Base-by-base conservation (phyloP, 345 rosid genomes). In the Ceriops decandra region DNA sequence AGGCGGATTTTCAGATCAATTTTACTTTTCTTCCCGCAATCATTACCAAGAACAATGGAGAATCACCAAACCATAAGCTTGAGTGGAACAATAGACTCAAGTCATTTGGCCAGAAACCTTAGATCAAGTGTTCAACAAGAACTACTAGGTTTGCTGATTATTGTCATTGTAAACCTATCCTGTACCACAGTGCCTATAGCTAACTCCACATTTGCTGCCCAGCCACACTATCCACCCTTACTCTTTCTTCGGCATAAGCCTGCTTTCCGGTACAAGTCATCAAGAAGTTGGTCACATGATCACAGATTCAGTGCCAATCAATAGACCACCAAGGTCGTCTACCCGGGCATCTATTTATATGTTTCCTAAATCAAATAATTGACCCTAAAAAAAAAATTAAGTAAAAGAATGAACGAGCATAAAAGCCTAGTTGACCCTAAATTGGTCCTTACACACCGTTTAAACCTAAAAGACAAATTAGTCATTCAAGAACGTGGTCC, bases 1-100 rank as follows among this genome's bases (percentile, higher is more conserved):
- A 60, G 67, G 31, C 66, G 0, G 28, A 67, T 69, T 49, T 69
- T 51, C 66, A 51, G 46, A 38, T 22, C 31, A 24, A 30, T 58
- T 63, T 62, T 32, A 52, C 11, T 53, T 64, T 63, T 64, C 67
- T 27, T 56, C 59, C 17, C 16, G 19, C 59, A 21, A 56, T 15
- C 59, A 16, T 30, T 16, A 28, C 56, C 56, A 62, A 27, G 35
- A 47, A 9, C n/a, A 63, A 63, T 46, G 16, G 28, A 63, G 21
- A 19, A 17, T 2, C 27, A 9, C 28, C 22, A 47, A 15, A 27
- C 32, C 31, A 24, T 3, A 17, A 5, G 35, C 17, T 20, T 28
- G 13, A 33, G 57, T 63, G 21, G 56, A 30, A 24, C 15, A 27
- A 47, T 16, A 47, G 57, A 63, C 24, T 21, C 51, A 5, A 61